Conservation (phyloP, 495 filamentous ascomycete genomes). For the Penicillium coprophilum region DNA sequence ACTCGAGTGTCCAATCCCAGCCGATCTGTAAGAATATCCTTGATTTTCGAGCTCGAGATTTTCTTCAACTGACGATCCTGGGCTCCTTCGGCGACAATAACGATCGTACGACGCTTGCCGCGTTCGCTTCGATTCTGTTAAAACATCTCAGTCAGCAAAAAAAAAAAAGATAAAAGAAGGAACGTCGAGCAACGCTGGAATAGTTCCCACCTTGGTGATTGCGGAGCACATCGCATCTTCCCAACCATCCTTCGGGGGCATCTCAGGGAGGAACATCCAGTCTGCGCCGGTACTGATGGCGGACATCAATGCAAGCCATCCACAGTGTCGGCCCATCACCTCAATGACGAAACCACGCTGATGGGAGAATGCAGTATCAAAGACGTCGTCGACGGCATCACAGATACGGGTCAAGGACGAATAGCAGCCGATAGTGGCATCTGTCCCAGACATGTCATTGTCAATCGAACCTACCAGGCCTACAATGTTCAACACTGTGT, state of each 20-base stretch:
- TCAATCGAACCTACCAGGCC: conserved; percentile 97
- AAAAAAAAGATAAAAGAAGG: too few species aligned
- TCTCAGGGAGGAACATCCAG: conserved; percentile 96
- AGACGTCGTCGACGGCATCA: conserved; percentile 92
- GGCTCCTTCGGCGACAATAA: conserved; percentile 95
- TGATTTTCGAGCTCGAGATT: conserved; percentile 76
- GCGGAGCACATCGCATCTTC: conserved; percentile 82
- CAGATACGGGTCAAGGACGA: conserved; percentile 90
- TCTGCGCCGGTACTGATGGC: conserved; percentile 94
- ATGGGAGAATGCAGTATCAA: conserved; percentile 95
- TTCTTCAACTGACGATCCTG: conserved; percentile 82
- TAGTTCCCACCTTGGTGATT: conserved; percentile 67
- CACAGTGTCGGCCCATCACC: conserved; percentile 99
- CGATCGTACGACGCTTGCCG: conserved; percentile 95
- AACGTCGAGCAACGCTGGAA: not conserved
- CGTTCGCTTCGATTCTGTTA: conserved; percentile 73
- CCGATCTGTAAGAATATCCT: conserved; percentile 79
- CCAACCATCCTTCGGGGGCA: conserved; percentile 86
- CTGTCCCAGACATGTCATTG: conserved; percentile 95
- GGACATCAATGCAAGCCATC: conserved; percentile 96
- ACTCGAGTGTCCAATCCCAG: conserved; percentile 86
- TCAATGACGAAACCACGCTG: conserved; percentile 97
- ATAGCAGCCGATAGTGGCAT: conserved; percentile 97
- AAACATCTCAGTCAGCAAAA: not conserved
- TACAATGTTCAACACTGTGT: conserved; percentile 86